Evolutionary conservation across 2,329 filamentous ascomycete genomes (phyloP).

Genomic region (Cladosporium sp.): DNA sequence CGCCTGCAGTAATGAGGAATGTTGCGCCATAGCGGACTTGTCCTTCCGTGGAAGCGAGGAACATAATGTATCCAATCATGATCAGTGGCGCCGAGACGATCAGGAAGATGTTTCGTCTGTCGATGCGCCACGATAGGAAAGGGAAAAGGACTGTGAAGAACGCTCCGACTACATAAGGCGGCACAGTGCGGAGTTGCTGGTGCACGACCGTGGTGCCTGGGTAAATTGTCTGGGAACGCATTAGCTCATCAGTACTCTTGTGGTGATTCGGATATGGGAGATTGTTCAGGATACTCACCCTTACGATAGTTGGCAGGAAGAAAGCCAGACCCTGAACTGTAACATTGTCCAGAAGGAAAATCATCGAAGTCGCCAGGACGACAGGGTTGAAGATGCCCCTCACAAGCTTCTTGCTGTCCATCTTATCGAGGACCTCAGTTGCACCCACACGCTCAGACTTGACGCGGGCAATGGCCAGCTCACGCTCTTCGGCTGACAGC

Average conservation of each 20-base stretch:
- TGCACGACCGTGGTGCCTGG: slow-evolving; percentile 55
- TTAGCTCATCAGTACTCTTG: neutral
- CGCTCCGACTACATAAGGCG: slow-evolving; percentile 68
- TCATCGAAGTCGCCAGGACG: slow-evolving; percentile 57
- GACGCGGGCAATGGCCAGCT: slow-evolving; percentile 65
- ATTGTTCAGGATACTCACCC: slow-evolving; percentile 23
- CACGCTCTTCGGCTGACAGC: slow-evolving; percentile 67
- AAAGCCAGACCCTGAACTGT: slow-evolving; percentile 72
- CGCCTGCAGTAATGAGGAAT: slow-evolving; percentile 67
- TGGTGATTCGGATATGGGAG: neutral
- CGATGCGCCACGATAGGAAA: slow-evolving; percentile 61
- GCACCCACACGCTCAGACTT: slow-evolving; percentile 68
- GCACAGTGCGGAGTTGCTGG: slow-evolving; percentile 71
- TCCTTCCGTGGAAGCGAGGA: slow-evolving; percentile 57
- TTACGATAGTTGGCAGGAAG: slow-evolving; percentile 70
- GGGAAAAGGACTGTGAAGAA: slow-evolving; percentile 67
- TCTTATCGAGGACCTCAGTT: slow-evolving; percentile 64
- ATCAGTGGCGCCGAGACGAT: slow-evolving; percentile 62
- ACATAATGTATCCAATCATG: slow-evolving; percentile 72
- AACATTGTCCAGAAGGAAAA: slow-evolving; percentile 68
- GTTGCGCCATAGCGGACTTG: slow-evolving; percentile 68
- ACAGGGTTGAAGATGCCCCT: slow-evolving; percentile 67
- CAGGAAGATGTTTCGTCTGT: slow-evolving; percentile 61
- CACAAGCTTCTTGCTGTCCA: slow-evolving; percentile 61
- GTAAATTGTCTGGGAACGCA: slow-evolving; percentile 58